Conservation (phyloP, 164 flowering plant genomes). For the Nymphaea thermarum region DNA sequence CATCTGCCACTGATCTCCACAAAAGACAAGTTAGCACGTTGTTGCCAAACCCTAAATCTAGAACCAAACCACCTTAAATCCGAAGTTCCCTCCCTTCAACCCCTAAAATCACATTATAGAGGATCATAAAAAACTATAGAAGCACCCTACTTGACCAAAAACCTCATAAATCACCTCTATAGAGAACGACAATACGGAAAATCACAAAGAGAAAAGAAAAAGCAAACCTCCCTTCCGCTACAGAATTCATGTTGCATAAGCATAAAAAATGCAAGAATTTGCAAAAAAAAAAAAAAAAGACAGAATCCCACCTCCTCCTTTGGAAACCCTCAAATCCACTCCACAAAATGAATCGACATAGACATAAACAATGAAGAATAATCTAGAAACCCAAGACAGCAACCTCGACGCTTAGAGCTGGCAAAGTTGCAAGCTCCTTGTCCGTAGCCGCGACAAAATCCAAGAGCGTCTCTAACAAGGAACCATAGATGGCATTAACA, state of each 20-base stretch:
- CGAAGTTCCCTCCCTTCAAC: not conserved
- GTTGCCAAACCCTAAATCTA: not conserved
- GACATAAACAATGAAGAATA: not conserved
- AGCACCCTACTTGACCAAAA: not conserved
- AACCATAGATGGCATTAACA: not conserved
- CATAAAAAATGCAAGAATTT: not conserved
- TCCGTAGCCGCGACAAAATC: not conserved
- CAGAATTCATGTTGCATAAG: too few species aligned
- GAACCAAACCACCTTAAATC: not conserved
- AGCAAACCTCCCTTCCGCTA: not conserved
- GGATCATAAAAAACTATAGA: not conserved
- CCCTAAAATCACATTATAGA: not conserved
- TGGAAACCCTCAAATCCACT: not conserved
- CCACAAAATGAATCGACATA: not conserved
- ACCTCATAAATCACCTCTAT: not conserved
- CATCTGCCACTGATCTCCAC: not conserved
- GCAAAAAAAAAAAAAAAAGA: not conserved
- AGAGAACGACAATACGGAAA: not conserved
- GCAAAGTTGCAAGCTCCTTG: not conserved
- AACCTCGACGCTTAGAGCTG: not conserved
- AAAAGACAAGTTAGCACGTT: not conserved
- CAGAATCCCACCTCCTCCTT: not conserved
- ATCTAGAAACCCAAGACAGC: not conserved
- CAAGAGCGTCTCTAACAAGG: not conserved
- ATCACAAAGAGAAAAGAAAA: not conserved